Conservation (phyloP, 129 eudicot genomes). For the Sambucus nigra region DNA sequence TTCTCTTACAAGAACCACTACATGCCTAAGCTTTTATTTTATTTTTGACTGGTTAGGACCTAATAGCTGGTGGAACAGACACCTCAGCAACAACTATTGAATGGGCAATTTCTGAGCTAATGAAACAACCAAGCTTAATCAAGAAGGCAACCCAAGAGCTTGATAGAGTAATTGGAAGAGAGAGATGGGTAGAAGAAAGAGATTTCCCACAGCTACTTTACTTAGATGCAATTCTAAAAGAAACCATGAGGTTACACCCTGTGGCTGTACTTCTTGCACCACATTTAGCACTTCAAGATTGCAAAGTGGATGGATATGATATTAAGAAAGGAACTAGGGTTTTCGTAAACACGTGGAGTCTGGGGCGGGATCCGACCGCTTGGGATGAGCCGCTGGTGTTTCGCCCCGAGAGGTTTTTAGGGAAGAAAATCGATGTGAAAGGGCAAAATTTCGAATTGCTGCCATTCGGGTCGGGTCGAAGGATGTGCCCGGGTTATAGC, state of each 20-base stretch:
- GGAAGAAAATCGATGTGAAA: slow-evolving; percentile 17
- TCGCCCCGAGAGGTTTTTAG: slow-evolving; percentile 30
- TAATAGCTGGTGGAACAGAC: slow-evolving; percentile 31
- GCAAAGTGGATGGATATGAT: slow-evolving; percentile 27
- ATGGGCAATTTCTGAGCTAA: slow-evolving; percentile 37
- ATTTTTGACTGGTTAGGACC: slow-evolving; percentile 9
- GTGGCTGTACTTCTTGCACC: slow-evolving; percentile 26
- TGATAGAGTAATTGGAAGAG: slow-evolving; percentile 22
- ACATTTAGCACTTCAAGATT: slow-evolving; percentile 30
- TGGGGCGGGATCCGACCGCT: slow-evolving; percentile 23
- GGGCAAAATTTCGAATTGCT: too few relatives aligned
- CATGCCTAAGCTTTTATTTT: too few relatives aligned
- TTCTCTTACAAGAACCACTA: too few relatives aligned
- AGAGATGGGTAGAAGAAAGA: slow-evolving; percentile 31
- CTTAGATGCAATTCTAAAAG: slow-evolving; percentile 24
- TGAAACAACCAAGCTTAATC: slow-evolving; percentile 21
- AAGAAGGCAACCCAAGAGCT: slow-evolving; percentile 27
- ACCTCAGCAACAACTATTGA: slow-evolving; percentile 19
- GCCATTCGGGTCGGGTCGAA: too few relatives aligned
- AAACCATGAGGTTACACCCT: slow-evolving; percentile 35
- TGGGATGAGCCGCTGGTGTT: slow-evolving; percentile 30
- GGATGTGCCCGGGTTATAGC: too few relatives aligned
- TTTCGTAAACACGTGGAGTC: slow-evolving; percentile 25
- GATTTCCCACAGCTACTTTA: slow-evolving; percentile 17
- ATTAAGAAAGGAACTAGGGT: slow-evolving; percentile 26